These are phyloP conservation scores for Coleophoma crateriformis DNA, from an alignment of 2,329 filamentous ascomycete species.

Conservation along the genomic window DNA sequence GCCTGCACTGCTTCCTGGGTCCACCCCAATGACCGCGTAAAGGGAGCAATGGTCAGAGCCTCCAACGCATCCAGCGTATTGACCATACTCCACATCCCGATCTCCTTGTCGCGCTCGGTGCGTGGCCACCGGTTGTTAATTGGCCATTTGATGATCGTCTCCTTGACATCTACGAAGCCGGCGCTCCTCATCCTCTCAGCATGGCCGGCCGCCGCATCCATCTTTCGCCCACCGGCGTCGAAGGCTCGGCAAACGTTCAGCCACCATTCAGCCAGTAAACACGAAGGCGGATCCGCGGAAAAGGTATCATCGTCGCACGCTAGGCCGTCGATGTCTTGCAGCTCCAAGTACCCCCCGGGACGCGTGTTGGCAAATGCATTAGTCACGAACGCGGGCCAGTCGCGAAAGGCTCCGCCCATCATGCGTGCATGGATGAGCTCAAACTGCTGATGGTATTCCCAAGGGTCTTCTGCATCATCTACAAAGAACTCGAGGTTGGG, in stretches of 20 bases:
- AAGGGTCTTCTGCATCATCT: conserved; percentile 24
- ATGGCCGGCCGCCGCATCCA: conserved; percentile 32
- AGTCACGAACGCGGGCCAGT: conserved; percentile 35
- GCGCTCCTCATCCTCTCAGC: conserved; percentile 36
- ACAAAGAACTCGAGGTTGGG: conserved; percentile 68
- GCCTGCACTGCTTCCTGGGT: conserved; percentile 22
- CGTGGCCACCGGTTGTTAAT: conserved; percentile 42
- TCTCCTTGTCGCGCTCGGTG: conserved; percentile 28
- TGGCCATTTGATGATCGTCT: conserved; percentile 42
- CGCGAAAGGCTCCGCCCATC: conserved; percentile 46
- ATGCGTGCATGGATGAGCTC: conserved; percentile 52
- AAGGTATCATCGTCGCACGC: conserved; percentile 33
- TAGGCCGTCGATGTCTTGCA: conserved; percentile 35
- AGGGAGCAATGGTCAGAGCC: conserved; percentile 14
- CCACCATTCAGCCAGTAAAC: conserved; percentile 36
- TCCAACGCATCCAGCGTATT: conserved; percentile 23
- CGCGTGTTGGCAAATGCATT: neutral
- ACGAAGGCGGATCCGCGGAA: conserved; percentile 27
- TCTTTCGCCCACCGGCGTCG: conserved; percentile 34
- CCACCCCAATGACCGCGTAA: conserved; percentile 20
- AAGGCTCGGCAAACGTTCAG: conserved; percentile 35
- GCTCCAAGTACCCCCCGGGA: conserved; percentile 21
- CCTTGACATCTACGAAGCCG: conserved; percentile 41
- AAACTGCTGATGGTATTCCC: conserved; percentile 35
- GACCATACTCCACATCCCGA: conserved; percentile 6